Conservation (phyloP, 805 yeast genomes). For the Starmerella bacillaris region DNA sequence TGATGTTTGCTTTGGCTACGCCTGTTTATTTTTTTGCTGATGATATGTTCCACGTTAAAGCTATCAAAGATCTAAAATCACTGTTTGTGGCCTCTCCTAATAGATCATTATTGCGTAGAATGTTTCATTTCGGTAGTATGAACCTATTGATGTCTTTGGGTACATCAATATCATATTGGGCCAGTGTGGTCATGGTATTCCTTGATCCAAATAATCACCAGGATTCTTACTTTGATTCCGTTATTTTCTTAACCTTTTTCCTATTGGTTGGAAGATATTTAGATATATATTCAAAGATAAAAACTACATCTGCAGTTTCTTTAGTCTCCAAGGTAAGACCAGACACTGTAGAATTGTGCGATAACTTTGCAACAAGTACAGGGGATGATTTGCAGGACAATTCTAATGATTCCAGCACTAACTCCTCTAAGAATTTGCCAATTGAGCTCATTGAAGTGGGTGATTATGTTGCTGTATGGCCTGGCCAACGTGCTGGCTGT, state of each 20-base stretch:
- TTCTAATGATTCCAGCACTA: not conserved
- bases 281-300: slow-evolving; percentile 47
- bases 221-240: slow-evolving; percentile 63
- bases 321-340: slow-evolving; percentile 36
- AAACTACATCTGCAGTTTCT: slow-evolving; percentile 48
- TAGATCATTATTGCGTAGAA: slow-evolving; percentile 30
- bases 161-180: slow-evolving; percentile 51
- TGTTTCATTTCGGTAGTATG: slow-evolving; percentile 64
- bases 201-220: slow-evolving; percentile 25
- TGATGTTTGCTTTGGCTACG: slow-evolving; percentile 43
- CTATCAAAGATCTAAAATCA: slow-evolving; percentile 38
- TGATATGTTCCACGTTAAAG: slow-evolving; percentile 52
- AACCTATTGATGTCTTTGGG: slow-evolving; percentile 55
- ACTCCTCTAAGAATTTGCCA: slow-evolving; percentile 11
- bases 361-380: too few relatives aligned
- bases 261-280: slow-evolving; percentile 50
- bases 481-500: slow-evolving; percentile 41
- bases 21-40: slow-evolving; percentile 63
- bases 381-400: too few relatives aligned
- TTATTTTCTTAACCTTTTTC: slow-evolving; percentile 56
- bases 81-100: slow-evolving; percentile 29
- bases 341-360: slow-evolving; percentile 22
- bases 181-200: slow-evolving; percentile 41
- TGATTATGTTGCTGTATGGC: slow-evolving; percentile 38
- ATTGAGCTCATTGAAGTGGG: slow-evolving; percentile 57